Conservation (phyloP, 2,329 filamentous ascomycete genomes). For the Clarireedia hainanense region DNA sequence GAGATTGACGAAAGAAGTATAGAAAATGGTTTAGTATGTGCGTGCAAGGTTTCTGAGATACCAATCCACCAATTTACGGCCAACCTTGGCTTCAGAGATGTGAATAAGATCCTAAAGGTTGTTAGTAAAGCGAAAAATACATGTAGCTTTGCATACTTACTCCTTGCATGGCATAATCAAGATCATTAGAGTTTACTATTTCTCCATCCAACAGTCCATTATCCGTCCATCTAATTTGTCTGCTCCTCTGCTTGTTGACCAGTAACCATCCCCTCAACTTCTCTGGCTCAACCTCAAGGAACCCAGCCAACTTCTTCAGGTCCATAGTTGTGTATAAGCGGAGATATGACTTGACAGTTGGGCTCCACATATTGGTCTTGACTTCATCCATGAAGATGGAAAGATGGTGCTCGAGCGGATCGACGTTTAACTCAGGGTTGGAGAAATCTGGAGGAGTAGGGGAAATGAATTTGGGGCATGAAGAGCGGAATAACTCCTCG, state of each 20-base stretch:
- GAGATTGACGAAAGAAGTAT: constrained; percentile 19
- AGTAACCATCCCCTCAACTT: constrained; percentile 89
- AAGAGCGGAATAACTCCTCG: constrained; percentile 93
- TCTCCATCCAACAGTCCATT: constrained; percentile 88
- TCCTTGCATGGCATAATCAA: constrained; percentile 95
- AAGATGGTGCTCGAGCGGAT: constrained; percentile 95
- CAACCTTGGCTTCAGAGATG: constrained; percentile 97
- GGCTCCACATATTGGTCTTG: constrained; percentile 98
- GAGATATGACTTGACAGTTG: constrained; percentile 95
- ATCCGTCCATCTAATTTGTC: constrained; percentile 91
- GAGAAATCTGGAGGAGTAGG: constrained; percentile 97
- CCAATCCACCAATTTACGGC: constrained; percentile 95
- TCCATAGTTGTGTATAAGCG: constrained; percentile 99
- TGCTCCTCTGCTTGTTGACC: constrained; percentile 97
- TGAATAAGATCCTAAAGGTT: constrained; percentile 77
- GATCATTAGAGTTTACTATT: constrained; percentile 83
- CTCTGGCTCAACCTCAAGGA: constrained; percentile 95
- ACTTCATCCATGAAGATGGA: constrained; percentile 99
- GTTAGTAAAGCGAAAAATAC: constrained; percentile 15
- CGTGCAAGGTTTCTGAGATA: constrained; percentile 94
- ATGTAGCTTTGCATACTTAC: constrained; percentile 43
- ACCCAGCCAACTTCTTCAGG: constrained; percentile 92
- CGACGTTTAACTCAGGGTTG: constrained; percentile 89
- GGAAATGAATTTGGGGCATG: constrained; percentile 99
- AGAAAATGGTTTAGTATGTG: constrained; percentile 60